phyloP scores from a whole-genome alignment of 2,329 filamentous ascomycete genomes.

The Ceratocystiopsis sp. region DNA sequence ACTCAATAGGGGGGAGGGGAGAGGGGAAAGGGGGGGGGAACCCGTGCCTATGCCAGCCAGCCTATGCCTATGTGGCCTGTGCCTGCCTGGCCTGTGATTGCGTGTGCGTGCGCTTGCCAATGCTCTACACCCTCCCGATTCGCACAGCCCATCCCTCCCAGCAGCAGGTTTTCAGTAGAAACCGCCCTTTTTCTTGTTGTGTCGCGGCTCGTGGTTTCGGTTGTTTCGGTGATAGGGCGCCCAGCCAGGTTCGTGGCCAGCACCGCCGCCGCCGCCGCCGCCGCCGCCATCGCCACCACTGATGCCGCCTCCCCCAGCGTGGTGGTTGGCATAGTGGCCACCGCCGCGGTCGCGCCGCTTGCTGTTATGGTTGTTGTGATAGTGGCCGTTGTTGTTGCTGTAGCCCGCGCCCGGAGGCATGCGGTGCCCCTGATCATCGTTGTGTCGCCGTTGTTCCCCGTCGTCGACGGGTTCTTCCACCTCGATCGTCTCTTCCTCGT shows the following conservation, averaged over 20 bases:
- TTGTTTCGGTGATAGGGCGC: slow-evolving; percentile 2
- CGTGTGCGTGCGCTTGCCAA: no score
- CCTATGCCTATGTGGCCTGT: no score
- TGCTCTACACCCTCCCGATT: no score
- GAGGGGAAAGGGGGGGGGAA: no score
- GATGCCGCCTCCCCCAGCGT: neutral
- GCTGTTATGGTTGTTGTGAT: neutral
- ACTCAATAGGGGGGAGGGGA: no score
- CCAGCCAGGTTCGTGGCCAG: neutral
- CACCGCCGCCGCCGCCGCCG: no score
- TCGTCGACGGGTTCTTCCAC: slow-evolving; percentile 45
- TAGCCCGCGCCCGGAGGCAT: neutral
- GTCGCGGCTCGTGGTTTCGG: slow-evolving; percentile 3
- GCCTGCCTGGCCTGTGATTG: no score
- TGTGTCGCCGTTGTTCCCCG: neutral
- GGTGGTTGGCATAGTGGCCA: neutral
- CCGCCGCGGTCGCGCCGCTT: slow-evolving; percentile 3
- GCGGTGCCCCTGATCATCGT: neutral
- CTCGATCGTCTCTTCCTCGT: slow-evolving; percentile 61
- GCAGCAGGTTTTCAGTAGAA: neutral
- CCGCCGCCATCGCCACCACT: slow-evolving; percentile 1
- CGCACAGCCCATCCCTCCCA: no score
- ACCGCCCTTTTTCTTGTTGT: slow-evolving; percentile 3
- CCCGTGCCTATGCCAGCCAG: no score
- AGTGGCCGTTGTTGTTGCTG: neutral